Conservation (phyloP, 345 rosid genomes). For the Gossypium turneri region DNA sequence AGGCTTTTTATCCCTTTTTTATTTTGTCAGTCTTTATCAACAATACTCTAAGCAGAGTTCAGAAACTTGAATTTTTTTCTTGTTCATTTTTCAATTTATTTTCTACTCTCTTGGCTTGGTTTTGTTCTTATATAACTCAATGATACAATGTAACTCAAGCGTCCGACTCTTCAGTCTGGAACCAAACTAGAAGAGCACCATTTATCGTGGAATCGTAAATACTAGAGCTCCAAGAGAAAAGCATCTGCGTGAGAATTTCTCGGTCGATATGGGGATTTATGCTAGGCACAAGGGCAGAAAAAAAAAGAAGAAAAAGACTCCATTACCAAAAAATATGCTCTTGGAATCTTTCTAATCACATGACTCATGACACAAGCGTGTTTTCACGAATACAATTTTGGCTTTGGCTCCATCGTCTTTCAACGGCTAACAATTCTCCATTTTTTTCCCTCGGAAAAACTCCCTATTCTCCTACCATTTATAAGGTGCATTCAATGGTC, state of each 20-base stretch:
- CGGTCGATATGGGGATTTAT: not conserved
- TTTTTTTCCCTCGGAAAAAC: not conserved
- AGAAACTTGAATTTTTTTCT: too few relatives aligned
- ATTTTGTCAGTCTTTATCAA: too few relatives aligned
- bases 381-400: not conserved
- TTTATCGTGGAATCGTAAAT: not conserved
- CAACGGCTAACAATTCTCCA: not conserved
- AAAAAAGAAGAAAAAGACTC: not conserved
- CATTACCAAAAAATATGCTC: not conserved
- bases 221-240: not conserved
- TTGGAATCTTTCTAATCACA: not conserved
- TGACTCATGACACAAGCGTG: not conserved
- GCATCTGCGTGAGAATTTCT: not conserved
- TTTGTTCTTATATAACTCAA: not conserved
- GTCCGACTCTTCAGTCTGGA: not conserved
- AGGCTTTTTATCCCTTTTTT: too few relatives aligned
- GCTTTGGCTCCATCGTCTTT: not conserved
- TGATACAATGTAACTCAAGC: not conserved
- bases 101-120: not conserved
- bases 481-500: not conserved
- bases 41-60: not conserved
- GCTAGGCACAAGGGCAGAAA: not conserved
- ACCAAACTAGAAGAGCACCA: not conserved
- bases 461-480: not conserved
- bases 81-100: too few relatives aligned